phyloP scores from a whole-genome alignment of 495 filamentous ascomycete species.

The Durotheca rogersii region DNA sequence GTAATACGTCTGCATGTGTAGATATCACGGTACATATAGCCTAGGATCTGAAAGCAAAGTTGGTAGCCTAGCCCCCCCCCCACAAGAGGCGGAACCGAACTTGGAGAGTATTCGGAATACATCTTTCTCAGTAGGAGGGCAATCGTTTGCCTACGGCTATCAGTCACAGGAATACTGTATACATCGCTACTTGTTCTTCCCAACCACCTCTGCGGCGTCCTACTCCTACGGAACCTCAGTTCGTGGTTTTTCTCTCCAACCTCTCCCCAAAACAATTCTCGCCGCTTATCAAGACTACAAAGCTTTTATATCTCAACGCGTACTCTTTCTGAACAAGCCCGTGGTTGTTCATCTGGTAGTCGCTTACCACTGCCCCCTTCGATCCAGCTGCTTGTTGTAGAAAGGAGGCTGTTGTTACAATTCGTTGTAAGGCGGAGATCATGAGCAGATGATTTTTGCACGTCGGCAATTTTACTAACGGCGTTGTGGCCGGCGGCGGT shows the following conservation, averaged over 20 bases:
- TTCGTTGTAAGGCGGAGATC: not conserved
- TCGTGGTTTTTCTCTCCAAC: slow-evolving; percentile 4
- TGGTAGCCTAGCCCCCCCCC: slow-evolving; percentile 16
- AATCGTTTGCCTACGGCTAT: no score
- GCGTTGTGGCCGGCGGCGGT: not conserved
- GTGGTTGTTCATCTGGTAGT: no score
- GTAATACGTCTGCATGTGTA: slow-evolving; percentile 6
- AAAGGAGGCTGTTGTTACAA: no score
- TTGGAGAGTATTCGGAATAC: slow-evolving; percentile 21
- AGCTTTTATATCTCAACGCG: no score
- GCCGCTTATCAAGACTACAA: no score
- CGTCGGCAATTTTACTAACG: not conserved
- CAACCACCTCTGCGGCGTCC: slow-evolving; percentile 1
- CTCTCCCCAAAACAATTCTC: not conserved
- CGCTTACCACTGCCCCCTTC: not conserved
- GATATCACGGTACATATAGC: slow-evolving; percentile 22
- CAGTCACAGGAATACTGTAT: slow-evolving; percentile 14
- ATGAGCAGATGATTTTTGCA: not conserved
- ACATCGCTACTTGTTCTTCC: slow-evolving; percentile 21
- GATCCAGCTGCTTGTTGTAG: slow-evolving; percentile 11
- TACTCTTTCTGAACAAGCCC: no score
- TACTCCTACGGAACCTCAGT: slow-evolving; percentile 7
- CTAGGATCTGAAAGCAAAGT: slow-evolving; percentile 12
- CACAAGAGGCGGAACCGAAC: slow-evolving; percentile 28
- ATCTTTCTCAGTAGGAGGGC: slow-evolving; percentile 8